Percentiles rank a stretch among this genome's conserved stretches.
phyloP scores from a whole-genome alignment of 2,329 filamentous ascomycete species.

The Berkeleyomyces rouxiae region DNA sequence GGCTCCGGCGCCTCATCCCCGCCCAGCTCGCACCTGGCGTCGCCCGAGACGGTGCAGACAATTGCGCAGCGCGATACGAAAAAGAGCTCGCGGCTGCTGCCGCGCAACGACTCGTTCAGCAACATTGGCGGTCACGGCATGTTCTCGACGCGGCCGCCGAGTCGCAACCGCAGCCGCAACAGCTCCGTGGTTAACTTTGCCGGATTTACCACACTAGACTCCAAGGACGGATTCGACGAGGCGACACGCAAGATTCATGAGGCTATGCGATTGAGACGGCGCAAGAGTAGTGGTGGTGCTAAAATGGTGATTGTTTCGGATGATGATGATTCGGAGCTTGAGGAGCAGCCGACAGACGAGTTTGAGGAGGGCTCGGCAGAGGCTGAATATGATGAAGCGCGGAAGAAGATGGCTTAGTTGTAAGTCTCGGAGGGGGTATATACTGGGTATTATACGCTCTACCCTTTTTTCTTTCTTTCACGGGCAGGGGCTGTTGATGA shows the following conservation, averaged over 20 bases:
- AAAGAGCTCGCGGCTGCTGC: slow-evolving; percentile 38
- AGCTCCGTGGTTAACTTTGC: slow-evolving; percentile 10
- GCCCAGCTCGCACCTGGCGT: slow-evolving; percentile 24
- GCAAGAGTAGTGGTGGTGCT: slow-evolving; percentile 32
- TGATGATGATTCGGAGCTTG: slow-evolving; percentile 27
- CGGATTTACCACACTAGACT: slow-evolving; percentile 51
- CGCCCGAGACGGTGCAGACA: slow-evolving; percentile 24
- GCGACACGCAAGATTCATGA: slow-evolving; percentile 70
- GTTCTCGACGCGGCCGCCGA: slow-evolving; percentile 78
- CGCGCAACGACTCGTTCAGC: slow-evolving; percentile 84
- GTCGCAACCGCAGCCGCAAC: slow-evolving; percentile 48
- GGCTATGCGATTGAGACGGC: slow-evolving; percentile 55
- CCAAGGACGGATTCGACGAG: slow-evolving; percentile 59
- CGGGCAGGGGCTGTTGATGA: neutral
- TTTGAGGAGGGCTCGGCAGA: slow-evolving; percentile 28
- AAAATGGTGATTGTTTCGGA: slow-evolving; percentile 22
- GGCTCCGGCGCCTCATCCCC: slow-evolving; percentile 14
- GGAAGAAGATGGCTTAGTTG: slow-evolving; percentile 23
- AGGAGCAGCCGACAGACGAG: slow-evolving; percentile 21
- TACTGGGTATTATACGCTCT: neutral
- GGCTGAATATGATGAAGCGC: slow-evolving; percentile 27
- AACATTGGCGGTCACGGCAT: slow-evolving; percentile 77
- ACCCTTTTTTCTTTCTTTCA: too few relatives aligned
- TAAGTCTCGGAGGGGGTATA: neutral
- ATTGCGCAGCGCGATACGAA: slow-evolving; percentile 34